A percentile compares a stretch with the other conserved stretches of the same genome.
Conservation (phyloP, 768 basidiomycete genomes). For the Tephrocybe rancida region DNA sequence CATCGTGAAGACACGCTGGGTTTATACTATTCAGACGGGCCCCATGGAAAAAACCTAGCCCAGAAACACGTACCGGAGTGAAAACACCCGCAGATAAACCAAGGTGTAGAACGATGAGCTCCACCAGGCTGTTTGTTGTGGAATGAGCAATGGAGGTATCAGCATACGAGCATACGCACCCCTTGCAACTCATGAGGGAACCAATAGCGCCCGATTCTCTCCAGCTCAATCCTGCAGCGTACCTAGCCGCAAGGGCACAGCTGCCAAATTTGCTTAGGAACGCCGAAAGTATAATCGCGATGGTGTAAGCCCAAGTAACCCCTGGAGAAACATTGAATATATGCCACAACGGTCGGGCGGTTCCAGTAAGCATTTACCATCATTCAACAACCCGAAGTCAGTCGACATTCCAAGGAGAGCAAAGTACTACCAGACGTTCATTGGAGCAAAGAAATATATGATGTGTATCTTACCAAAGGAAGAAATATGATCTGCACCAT, state of each 20-base stretch:
- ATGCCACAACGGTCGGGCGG: background rate
- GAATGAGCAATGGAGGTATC: background rate
- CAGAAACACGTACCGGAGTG: slow-evolving; percentile 39
- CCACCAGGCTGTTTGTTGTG: slow-evolving; percentile 64
- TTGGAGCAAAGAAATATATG: background rate
- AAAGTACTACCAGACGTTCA: slow-evolving; percentile 65
- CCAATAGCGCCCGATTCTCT: slow-evolving; percentile 86
- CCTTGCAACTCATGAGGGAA: slow-evolving; percentile 94
- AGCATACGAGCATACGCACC: slow-evolving; percentile 42
- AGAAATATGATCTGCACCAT: slow-evolving; percentile 89
- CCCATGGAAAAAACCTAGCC: background rate
- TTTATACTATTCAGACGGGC: background rate
- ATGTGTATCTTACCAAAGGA: slow-evolving; percentile 57
- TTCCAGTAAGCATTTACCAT: too few relatives aligned
- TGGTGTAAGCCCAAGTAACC: slow-evolving; percentile 85
- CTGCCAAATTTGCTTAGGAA: slow-evolving; percentile 91
- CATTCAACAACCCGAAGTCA: slow-evolving; percentile 81
- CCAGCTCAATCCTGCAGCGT: slow-evolving; percentile 72
- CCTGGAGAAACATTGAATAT: slow-evolving; percentile 34
- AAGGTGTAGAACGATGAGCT: slow-evolving; percentile 94
- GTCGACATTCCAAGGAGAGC: slow-evolving; percentile 92
- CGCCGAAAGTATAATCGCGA: slow-evolving; percentile 76
- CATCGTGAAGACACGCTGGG: slow-evolving; percentile 83
- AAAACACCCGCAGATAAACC: slow-evolving; percentile 83
- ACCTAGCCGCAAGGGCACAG: slow-evolving; percentile 69